phyloP scores from a whole-genome alignment of 495 filamentous ascomycete genomes.

The Bacidia rubella region DNA sequence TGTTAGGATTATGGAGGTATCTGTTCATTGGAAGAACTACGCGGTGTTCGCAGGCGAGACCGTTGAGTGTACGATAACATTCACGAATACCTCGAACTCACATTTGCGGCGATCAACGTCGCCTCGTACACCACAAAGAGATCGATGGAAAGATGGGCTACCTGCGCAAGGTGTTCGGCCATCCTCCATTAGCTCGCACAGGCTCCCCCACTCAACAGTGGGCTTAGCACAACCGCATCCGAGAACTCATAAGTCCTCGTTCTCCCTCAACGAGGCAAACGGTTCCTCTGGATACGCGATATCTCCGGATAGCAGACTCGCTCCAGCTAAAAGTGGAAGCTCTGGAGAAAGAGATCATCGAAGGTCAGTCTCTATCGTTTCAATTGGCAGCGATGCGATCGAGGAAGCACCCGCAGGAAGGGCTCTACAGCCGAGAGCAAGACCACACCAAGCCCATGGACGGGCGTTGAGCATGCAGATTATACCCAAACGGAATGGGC shows the following conservation, averaged over 20 bases:
- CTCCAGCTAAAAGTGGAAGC: not conserved
- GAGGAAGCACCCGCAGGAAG: slow-evolving; percentile 27
- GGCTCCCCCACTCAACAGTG: not conserved
- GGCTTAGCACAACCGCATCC: slow-evolving; percentile 20
- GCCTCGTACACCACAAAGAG: slow-evolving; percentile 5
- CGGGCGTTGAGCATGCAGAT: slow-evolving; percentile 79
- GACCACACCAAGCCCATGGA: slow-evolving; percentile 50
- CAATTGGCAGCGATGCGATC: slow-evolving; percentile 54
- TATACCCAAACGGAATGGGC: slow-evolving; percentile 40
- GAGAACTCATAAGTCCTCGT: slow-evolving; percentile 33
- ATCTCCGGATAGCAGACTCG: not conserved
- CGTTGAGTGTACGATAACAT: slow-evolving; percentile 87
- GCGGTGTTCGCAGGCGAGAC: slow-evolving; percentile 92
- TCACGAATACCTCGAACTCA: slow-evolving; percentile 65
- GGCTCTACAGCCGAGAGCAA: slow-evolving; percentile 23
- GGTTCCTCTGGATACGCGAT: not conserved
- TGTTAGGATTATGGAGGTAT: slow-evolving; percentile 47
- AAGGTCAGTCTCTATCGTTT: slow-evolving; percentile 89
- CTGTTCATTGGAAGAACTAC: slow-evolving; percentile 80
- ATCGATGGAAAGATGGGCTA: slow-evolving; percentile 17
- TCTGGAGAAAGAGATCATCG: slow-evolving; percentile 39
- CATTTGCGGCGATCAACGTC: slow-evolving; percentile 24
- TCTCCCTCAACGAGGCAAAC: slow-evolving; percentile 15
- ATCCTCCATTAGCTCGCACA: not conserved
- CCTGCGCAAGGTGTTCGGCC: slow-evolving; percentile 1